Conservation (phyloP, 2,329 filamentous ascomycete species). For the Septoria petroselini region DNA sequence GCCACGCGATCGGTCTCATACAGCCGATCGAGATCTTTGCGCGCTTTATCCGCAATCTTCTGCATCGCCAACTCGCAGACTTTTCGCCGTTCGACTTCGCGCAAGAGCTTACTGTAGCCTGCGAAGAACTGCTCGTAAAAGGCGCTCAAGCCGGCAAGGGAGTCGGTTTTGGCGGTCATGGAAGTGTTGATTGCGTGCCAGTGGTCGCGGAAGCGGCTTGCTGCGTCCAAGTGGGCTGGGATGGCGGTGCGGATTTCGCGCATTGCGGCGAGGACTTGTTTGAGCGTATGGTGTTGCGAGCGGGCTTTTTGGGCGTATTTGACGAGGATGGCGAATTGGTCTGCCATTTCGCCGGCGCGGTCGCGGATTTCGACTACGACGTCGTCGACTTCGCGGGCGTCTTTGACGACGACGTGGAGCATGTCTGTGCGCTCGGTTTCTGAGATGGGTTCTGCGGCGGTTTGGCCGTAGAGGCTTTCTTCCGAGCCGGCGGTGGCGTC, state of each 20-base stretch:
- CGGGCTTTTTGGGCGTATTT: slow-evolving; percentile 60
- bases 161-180: slow-evolving; percentile 66
- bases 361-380: slow-evolving; percentile 68
- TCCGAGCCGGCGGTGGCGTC: slow-evolving; percentile 41
- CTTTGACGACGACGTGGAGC: slow-evolving; percentile 72
- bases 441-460: slow-evolving; percentile 62
- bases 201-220: slow-evolving; percentile 58
- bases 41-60: slow-evolving; percentile 71
- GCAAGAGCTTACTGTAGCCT: slow-evolving; percentile 78
- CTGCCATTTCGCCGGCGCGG: slow-evolving; percentile 72
- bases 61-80: slow-evolving; percentile 70
- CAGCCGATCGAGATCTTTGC: slow-evolving; percentile 71
- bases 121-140: slow-evolving; percentile 85
- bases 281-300: slow-evolving; percentile 56
- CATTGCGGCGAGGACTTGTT: slow-evolving; percentile 63
- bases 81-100: slow-evolving; percentile 76
- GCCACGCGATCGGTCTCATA: slow-evolving; percentile 65
- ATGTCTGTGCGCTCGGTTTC: slow-evolving; percentile 77
- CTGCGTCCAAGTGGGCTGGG: slow-evolving; percentile 61
- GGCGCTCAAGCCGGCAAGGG: slow-evolving; percentile 72
- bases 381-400: slow-evolving; percentile 62
- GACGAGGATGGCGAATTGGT: slow-evolving; percentile 61
- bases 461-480: slow-evolving; percentile 58
- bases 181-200: slow-evolving; percentile 74
- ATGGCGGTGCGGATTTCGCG: slow-evolving; percentile 66